Percentiles rank a stretch among this genome's conserved stretches.
Conservation (phyloP, 2,329 filamentous ascomycete species). For the Teratosphaeria nubilosa region DNA sequence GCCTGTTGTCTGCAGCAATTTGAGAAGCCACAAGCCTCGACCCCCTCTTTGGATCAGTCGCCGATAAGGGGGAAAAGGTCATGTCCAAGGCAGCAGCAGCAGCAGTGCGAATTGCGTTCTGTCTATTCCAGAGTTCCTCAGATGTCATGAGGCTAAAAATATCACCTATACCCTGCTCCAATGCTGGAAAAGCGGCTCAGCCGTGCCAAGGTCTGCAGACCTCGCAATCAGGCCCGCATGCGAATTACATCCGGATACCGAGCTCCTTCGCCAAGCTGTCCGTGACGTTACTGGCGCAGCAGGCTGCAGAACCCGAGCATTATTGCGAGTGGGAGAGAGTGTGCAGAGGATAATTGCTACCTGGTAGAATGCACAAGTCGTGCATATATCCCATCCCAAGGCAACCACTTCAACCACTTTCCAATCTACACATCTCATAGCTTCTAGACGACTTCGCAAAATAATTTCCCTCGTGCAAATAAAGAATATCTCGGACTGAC, state of each 20-base stretch:
- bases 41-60: neutral
- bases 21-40: neutral
- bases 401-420: neutral
- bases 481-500: slow-evolving; percentile 2
- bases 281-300: neutral
- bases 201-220: neutral
- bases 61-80: neutral
- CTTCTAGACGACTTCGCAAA: neutral
- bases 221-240: neutral
- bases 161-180: neutral
- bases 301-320: neutral
- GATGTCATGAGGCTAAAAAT: neutral
- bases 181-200: neutral
- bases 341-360: neutral
- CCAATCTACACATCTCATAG: neutral
- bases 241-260: neutral
- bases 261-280: neutral
- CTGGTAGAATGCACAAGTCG: too few species aligned
- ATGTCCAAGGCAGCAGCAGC: neutral
- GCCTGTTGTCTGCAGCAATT: neutral
- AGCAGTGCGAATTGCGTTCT: too few species aligned
- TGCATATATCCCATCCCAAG: neutral
- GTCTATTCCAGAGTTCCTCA: neutral
- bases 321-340: neutral
- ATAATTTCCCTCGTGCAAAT: neutral